phyloP scores from a whole-genome alignment of 805 yeast species.

The Candida maris region DNA sequence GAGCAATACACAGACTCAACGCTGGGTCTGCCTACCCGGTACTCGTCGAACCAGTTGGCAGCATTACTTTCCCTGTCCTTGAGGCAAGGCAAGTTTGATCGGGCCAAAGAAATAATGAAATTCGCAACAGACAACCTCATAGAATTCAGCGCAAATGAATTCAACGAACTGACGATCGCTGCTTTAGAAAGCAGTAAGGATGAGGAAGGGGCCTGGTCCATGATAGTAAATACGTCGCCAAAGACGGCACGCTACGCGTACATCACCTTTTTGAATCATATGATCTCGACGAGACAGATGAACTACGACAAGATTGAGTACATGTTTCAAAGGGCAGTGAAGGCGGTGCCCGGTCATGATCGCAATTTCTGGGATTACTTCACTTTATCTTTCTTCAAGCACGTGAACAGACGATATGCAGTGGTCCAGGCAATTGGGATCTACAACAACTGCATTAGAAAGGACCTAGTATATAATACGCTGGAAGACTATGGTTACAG shows the following conservation, averaged over 20 bases:
- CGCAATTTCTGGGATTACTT: constrained; percentile 31
- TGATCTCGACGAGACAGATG: constrained; percentile 22
- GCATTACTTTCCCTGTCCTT: constrained; percentile 29
- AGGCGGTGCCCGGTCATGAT: constrained; percentile 12
- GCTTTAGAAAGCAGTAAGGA: constrained; percentile 17
- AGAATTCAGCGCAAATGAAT: constrained; percentile 25
- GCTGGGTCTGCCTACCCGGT: constrained; percentile 20
- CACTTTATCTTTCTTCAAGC: constrained; percentile 30
- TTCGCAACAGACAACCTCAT: constrained; percentile 25
- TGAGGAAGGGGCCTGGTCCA: constrained; percentile 26
- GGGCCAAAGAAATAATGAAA: constrained; percentile 28
- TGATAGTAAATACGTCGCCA: constrained; percentile 20
- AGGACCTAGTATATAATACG: constrained; percentile 11
- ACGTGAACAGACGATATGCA: constrained; percentile 25
- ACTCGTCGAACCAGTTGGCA: constrained; percentile 28
- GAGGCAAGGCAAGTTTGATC: constrained; percentile 23
- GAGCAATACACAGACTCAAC: constrained; percentile 23
- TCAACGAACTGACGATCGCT: constrained; percentile 29
- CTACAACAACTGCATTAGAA: constrained; percentile 14
- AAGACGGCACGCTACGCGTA: constrained; percentile 24
- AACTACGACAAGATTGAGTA: constrained; percentile 23
- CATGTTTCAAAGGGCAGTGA: constrained; percentile 20
- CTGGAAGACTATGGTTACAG: constrained; percentile 13
- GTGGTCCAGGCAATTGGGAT: constrained; percentile 20
- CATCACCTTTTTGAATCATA: constrained; percentile 26